Base-by-base conservation (phyloP, 805 yeast species). In the Ogataea ramenticola region DNA sequence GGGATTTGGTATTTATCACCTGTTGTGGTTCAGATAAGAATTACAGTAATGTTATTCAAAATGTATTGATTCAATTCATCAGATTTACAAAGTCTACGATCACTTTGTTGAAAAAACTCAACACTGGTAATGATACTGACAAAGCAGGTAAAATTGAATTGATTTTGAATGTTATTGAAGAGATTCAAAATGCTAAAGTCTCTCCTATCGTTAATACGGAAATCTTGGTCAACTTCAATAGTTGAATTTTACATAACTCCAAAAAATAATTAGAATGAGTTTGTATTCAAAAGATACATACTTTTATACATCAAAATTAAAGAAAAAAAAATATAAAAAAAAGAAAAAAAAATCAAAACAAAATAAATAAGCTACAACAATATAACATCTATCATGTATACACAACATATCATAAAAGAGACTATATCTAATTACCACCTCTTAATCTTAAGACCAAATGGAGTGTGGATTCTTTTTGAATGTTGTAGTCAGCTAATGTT, bases 391-490 rank as follows among this genome's bases (percentile, higher is more conserved):
- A 24, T 24, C 10, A 24, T 24, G 27, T 17, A 11, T 4, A 16
- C 19, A 16, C 5, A 17, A 3, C 12, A 62, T 49, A 62, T 66
- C 47, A 64, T 65, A 35, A 24, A 24, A 24, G 27, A 10, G 10
- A 24, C 27, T 24, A 64, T 24, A 64, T 59, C 56, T 69, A 70
- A 64, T 61, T 60, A 77, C 96, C 96, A 79, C 98, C 98, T 79
- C 97, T 87, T 71, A 91, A 86, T 81, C 97, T 89, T 57, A 91
- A 77, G 56, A 91, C 98, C 76, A 91, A 82, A 73, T 91, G 96
- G 45, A 90, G 72, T 50, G 97, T 90, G 53, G 96, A 88, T 75
- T 90, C 97, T 79, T 90, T 90, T 76, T 89, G 96, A 71, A 90
- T 90, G 85, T 90, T 90, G 91, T 90, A 90, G 75, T 90, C 96